Evolutionary conservation across 1,139 yeast genomes (phyloP), one percentile per base, ranked within the genome.

Genomic region (Pichia sp.): DNA sequence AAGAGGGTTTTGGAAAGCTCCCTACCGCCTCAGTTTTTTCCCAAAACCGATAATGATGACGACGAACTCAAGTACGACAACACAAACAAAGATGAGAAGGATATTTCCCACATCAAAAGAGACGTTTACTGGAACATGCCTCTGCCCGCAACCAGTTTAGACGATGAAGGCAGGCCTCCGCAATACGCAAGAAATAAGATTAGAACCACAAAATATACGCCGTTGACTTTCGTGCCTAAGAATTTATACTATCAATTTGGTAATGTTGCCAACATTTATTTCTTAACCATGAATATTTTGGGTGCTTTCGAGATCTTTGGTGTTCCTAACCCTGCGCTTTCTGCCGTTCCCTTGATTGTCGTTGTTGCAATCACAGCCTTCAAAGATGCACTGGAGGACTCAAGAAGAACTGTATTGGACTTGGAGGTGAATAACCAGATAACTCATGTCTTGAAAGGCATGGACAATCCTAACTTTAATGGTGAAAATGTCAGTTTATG

Each of bases 171-270:
- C 15, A 70, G 75, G 16, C 66, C 65, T 1, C 65, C 65, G 13
- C 54, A 55, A 16, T 93, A 85, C 68, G 84, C 95, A 2, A 79
- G 96, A 68, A 93, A 93, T 74, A 93, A 93, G 71, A 90, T 93
- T 64, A 85, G 97, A 74, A 92, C 99, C 1, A 90, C 99, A 4
- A 92, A 90, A 71, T 93, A 93, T 70, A 92, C 98, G 8, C 97
- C 97, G 5, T 67, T 93, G 51, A 75, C 95, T 5, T 93, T 93
- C 65, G 67, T 93, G 47, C 98, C 98, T 13, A 90, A 90, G 71
- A 92, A 93, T 70, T 70, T 93, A 49, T 69, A 75, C 55, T 78
- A 77, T 61, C 98, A 93, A 72, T 92, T 93, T 70, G 83, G 82
- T 58, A 93, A 92, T 68, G 84, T 92, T 61, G 99, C 99, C 53